Evolutionary conservation across 2,329 filamentous ascomycete genomes (phyloP), one percentile per base, ranked within the genome.

Genomic region (Curvularia verruculosa): DNA sequence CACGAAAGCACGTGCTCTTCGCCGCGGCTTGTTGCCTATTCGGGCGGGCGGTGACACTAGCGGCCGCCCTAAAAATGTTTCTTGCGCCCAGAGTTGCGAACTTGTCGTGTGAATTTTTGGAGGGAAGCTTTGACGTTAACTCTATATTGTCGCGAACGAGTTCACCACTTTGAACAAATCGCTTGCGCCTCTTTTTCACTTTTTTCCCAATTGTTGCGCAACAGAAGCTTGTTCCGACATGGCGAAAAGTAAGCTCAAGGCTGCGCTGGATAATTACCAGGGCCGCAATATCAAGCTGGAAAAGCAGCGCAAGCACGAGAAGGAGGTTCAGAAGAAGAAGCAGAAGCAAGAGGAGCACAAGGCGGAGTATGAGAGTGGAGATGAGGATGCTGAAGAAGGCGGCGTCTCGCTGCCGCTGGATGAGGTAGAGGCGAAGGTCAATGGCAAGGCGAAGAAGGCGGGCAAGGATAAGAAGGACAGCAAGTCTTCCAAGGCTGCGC

Each of bases 281-380:
- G 85, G 85, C 28, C 79, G 84, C 46, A 89, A 95, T 66, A 89
- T 90, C 60, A 88, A 89, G 62, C 83, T 91, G 51, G 90, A 94
- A 76, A 87, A 90, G 76, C 89, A 61, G 59, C 57, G 57, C 56
- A 61, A 61, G 50, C 29, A 57, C 28, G 59, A 60, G 44, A 61
- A 60, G 26, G 47, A 61, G 40, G 59, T 36, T 19, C 46, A 48
- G 15, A 61, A 61, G 34, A 53, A 40, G 18, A 59, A 61, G 40
- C 44, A 54, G 36, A 52, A 61, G 56, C 37, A 45, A 24, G 31
- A 56, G 8, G 43, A 40, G 23, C 4, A 23, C 24, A 47, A 45
- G 39, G 51, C 56, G 9, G 56, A 61, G 24, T 56, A 59, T 8
- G 63, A 62, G 5, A 67, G 51, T 1, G 59, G 59, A 0, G 58